These are phyloP conservation scores for Globisporangium paddicum DNA, from an alignment of 352 stramenopile genomes.

Conservation along the genomic window DNA sequence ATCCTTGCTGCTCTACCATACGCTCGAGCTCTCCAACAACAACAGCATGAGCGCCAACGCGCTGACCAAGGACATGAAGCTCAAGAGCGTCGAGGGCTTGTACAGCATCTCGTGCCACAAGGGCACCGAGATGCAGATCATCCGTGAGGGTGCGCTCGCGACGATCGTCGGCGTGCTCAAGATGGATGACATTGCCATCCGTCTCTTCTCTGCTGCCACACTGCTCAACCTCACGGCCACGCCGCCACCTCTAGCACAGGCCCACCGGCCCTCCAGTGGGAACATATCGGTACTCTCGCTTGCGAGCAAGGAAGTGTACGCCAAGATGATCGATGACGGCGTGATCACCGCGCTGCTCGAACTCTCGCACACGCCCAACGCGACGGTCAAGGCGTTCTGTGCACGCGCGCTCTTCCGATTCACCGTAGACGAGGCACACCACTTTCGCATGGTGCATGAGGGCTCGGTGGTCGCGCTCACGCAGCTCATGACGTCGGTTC, in stretches of 20 bases:
- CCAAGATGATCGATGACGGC: slow-evolving; percentile 72
- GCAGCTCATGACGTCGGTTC: slow-evolving; percentile 54
- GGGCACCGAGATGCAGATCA: slow-evolving; percentile 69
- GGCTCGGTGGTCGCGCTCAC: slow-evolving; percentile 57
- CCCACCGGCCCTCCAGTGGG: background rate
- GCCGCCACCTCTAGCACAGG: background rate
- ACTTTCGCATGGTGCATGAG: slow-evolving; percentile 80
- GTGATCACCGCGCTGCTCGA: slow-evolving; percentile 55
- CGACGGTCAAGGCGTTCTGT: slow-evolving; percentile 64
- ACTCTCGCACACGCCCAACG: slow-evolving; percentile 55
- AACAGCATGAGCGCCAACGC: slow-evolving; percentile 18
- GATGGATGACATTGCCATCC: slow-evolving; percentile 58
- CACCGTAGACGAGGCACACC: slow-evolving; percentile 63
- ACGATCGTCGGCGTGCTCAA: slow-evolving; percentile 66
- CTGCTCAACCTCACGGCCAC: slow-evolving; percentile 63
- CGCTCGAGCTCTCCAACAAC: slow-evolving; percentile 17
- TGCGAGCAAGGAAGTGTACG: slow-evolving; percentile 45
- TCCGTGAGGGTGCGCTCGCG: slow-evolving; percentile 56
- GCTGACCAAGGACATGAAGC: slow-evolving; percentile 64
- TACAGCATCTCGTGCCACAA: slow-evolving; percentile 77
- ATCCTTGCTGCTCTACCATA: slow-evolving; percentile 20
- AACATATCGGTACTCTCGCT: slow-evolving; percentile 16
- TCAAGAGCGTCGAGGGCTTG: slow-evolving; percentile 70
- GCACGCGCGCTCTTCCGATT: slow-evolving; percentile 67
- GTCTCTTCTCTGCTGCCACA: slow-evolving; percentile 60